phyloP scores from a whole-genome alignment of 2,329 filamentous ascomycete species.

The Claviceps digitariae region DNA sequence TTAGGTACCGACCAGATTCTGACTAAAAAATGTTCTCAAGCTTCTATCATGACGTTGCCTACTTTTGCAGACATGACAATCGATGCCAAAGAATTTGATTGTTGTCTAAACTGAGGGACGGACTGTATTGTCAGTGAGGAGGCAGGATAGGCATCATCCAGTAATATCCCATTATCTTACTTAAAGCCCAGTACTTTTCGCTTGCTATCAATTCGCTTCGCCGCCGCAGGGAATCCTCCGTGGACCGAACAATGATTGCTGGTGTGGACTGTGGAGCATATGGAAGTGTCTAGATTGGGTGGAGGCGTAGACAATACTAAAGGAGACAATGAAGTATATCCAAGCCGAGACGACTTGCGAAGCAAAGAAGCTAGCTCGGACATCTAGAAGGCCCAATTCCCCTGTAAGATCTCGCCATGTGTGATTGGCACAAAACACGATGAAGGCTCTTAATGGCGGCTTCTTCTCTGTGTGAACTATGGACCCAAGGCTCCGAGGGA shows the following conservation, averaged over 20 bases:
- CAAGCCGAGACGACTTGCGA: background rate
- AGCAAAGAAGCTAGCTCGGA: background rate
- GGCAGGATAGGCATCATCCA: no score
- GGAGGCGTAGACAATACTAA: slow-evolving; percentile 12
- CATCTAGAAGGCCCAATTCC: background rate
- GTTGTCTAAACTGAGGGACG: no score
- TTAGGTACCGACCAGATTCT: no score
- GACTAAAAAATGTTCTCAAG: no score
- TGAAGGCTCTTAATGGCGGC: background rate
- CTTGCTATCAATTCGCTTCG: no score
- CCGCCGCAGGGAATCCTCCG: background rate
- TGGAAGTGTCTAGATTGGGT: background rate
- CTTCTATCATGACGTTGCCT: no score
- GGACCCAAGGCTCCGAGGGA: background rate
- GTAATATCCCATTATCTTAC: no score
- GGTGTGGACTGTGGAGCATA: background rate
- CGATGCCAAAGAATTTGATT: no score
- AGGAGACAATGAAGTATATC: slow-evolving; percentile 2
- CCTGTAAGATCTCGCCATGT: background rate
- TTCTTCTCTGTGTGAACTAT: background rate
- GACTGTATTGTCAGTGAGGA: no score
- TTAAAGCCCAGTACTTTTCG: no score
- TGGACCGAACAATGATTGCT: background rate
- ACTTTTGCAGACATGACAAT: no score
- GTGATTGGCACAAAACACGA: background rate